A percentile compares a stretch with the other conserved stretches of the same genome.
phyloP scores from a whole-genome alignment of 2,329 filamentous ascomycete species.

The Cryoendolithus antarcticus region DNA sequence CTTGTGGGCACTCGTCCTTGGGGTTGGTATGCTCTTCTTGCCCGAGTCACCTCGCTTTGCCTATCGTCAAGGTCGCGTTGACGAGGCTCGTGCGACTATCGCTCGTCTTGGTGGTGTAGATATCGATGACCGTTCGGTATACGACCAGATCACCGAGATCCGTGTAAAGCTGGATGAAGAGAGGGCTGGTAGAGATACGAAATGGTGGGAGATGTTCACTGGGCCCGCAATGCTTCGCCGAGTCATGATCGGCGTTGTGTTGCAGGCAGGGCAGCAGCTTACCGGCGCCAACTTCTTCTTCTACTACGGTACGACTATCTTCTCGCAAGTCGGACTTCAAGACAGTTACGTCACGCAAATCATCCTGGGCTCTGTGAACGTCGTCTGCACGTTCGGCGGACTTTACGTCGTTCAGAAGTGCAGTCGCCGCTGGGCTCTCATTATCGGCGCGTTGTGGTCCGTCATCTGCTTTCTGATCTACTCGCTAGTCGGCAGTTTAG shows the following conservation, averaged over 20 bases:
- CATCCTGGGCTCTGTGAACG: conserved; percentile 37
- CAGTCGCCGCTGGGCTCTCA: conserved; percentile 35
- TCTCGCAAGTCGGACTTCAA: conserved; percentile 23
- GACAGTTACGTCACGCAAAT: conserved; percentile 35
- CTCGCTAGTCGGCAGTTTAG: conserved; percentile 20
- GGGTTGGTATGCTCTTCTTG: conserved; percentile 21
- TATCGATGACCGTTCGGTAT: conserved; percentile 14
- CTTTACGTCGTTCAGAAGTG: conserved; percentile 38
- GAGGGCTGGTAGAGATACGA: conserved; percentile 11
- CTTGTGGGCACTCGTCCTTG: conserved; percentile 22
- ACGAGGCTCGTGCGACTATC: conserved; percentile 20
- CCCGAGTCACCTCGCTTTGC: conserved; percentile 21
- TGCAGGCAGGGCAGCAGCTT: conserved; percentile 23
- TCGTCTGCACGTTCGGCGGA: conserved; percentile 34
- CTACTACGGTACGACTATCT: conserved; percentile 29
- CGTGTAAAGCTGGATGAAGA: conserved; percentile 22
- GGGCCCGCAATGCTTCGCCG: conserved; percentile 20
- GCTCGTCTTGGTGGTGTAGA: conserved; percentile 17
- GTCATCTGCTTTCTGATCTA: conserved; percentile 52
- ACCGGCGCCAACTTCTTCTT: conserved; percentile 32
- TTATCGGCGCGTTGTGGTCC: conserved; percentile 31
- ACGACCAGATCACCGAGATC: conserved; percentile 19
- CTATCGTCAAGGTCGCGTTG: conserved; percentile 19
- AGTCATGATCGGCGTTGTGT: conserved; percentile 18
- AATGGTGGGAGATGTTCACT: conserved; percentile 20